Evolutionary conservation across 106 monocot species (phyloP).

Genomic region (Dendrobium officinale): DNA sequence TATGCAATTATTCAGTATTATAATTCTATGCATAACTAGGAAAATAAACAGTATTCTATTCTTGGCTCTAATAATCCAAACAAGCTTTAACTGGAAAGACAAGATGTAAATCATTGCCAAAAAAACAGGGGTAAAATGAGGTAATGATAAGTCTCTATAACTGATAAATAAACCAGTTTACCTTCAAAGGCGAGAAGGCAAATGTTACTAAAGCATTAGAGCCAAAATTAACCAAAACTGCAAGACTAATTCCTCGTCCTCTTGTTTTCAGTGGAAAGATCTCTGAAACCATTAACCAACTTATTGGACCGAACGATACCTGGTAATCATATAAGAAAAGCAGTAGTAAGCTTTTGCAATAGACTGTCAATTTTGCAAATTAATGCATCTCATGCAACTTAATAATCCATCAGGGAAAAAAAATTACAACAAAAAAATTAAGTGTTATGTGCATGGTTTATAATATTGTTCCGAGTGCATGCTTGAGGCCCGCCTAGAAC

Average conservation of each 20-base stretch:
- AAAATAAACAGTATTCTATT: too few relatives aligned
- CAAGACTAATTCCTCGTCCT: slow-evolving; percentile 92
- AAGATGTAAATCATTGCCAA: neutral
- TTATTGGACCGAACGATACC: slow-evolving; percentile 98
- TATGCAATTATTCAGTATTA: too few relatives aligned
- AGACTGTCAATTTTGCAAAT: neutral
- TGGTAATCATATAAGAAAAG: slow-evolving; percentile 23
- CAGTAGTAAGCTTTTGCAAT: neutral
- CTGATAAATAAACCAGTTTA: slow-evolving; percentile 9
- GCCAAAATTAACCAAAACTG: slow-evolving; percentile 85
- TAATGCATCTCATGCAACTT: neutral
- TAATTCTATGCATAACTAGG: too few relatives aligned
- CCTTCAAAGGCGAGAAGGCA: slow-evolving; percentile 87
- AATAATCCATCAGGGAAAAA: neutral
- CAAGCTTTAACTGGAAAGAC: neutral
- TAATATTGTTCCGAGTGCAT: too few relatives aligned
- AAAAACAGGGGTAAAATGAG: neutral
- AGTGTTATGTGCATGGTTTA: too few relatives aligned
- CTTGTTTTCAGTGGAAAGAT: slow-evolving; percentile 90
- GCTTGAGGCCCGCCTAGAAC: too few relatives aligned
- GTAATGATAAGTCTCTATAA: neutral
- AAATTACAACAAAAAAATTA: neutral
- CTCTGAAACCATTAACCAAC: slow-evolving; percentile 98
- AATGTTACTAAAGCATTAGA: slow-evolving; percentile 97
- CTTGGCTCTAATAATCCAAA: neutral